These are phyloP conservation scores for Kodamaea plutei DNA, from an alignment of 1,139 yeast species.

Conservation along the genomic window DNA sequence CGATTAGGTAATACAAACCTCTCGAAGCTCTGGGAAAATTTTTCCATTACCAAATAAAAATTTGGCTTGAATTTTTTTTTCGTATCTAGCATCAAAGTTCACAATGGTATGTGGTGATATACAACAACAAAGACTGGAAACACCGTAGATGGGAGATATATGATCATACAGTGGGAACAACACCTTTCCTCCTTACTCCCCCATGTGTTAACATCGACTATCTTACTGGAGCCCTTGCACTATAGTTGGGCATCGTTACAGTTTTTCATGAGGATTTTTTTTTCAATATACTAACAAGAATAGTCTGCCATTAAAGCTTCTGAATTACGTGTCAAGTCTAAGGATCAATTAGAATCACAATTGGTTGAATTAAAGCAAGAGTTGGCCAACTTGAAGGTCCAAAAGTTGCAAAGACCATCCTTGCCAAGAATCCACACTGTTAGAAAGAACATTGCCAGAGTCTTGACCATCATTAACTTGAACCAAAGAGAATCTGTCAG, in stretches of 20 bases:
- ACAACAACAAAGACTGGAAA: not conserved
- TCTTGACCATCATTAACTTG: slow-evolving; percentile 93
- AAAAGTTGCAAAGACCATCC: slow-evolving; percentile 87
- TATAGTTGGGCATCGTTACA: too few relatives aligned
- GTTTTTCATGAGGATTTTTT: too few relatives aligned
- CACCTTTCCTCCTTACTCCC: too few relatives aligned
- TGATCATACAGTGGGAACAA: too few relatives aligned
- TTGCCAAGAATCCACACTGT: slow-evolving; percentile 94
- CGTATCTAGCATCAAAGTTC: slow-evolving; percentile 15
- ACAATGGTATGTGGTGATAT: slow-evolving; percentile 27
- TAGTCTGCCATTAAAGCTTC: slow-evolving; percentile 91
- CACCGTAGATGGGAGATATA: not conserved
- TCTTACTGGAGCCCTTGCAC: too few relatives aligned
- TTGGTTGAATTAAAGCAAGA: slow-evolving; percentile 96
- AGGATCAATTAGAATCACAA: slow-evolving; percentile 93
- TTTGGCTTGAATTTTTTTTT: slow-evolving; percentile 4
- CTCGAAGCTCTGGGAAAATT: not conserved
- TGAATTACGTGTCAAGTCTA: slow-evolving; percentile 97
- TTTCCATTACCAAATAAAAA: slow-evolving; percentile 1
- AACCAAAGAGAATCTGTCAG: slow-evolving; percentile 95
- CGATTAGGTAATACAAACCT: too few relatives aligned
- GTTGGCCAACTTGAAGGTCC: slow-evolving; percentile 94
- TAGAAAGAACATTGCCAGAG: slow-evolving; percentile 98
- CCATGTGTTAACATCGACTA: too few relatives aligned
- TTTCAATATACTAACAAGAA: slow-evolving; percentile 27